Evolutionary conservation across 202 grass and related monocot species (phyloP), one percentile per base, ranked within the genome.

Genomic region (Musa balbisiana): DNA sequence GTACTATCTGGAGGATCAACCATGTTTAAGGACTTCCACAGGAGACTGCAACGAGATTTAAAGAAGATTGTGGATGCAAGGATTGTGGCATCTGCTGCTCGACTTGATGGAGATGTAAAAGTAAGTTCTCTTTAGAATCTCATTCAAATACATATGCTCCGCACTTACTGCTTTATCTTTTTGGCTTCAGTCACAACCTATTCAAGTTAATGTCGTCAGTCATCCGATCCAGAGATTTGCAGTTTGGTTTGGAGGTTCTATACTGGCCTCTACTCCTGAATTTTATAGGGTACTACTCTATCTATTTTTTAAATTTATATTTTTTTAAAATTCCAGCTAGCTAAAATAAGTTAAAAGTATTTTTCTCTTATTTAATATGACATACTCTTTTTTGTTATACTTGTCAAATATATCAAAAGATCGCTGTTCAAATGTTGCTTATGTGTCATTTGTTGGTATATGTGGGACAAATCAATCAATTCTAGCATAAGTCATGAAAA

Each of bases 21-120:
- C 73, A 92, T 99, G 95, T 99, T 99, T 70, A 99, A 99, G 80
- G 95, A 99, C 83, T 99, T 99, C 80, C 88, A 99, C 83, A 92
- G 91, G 85, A 92, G 91, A 83, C 90, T 99, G 75, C 95, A 99
- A 51, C 82, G 95, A 26, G 95, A 99, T 78, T 84, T 99, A 50
- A 99, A 99, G 83, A 99, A 95, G 85, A 99, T 99, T 87, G 95
- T 95, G 64, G 96, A 99, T 80, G 85, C 89, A 67, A 82, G 96
- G 27, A 87, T 90, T 63, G 67, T 73, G 73, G 77, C 84, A 83
- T 85, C 85, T 83, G 90, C 84, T 77, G 78, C 75, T 51, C 83
- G 87, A 50, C 82, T 88, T 88, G 86, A 78, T 70, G 85, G 84
- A 58, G 90, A 88, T 82, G 62, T 82, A 0, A 99, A 99, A 85